Percentiles rank a stretch among this genome's conserved stretches.
phyloP scores from a whole-genome alignment of 2,329 filamentous ascomycete species.

The Samsoniella hepiali region DNA sequence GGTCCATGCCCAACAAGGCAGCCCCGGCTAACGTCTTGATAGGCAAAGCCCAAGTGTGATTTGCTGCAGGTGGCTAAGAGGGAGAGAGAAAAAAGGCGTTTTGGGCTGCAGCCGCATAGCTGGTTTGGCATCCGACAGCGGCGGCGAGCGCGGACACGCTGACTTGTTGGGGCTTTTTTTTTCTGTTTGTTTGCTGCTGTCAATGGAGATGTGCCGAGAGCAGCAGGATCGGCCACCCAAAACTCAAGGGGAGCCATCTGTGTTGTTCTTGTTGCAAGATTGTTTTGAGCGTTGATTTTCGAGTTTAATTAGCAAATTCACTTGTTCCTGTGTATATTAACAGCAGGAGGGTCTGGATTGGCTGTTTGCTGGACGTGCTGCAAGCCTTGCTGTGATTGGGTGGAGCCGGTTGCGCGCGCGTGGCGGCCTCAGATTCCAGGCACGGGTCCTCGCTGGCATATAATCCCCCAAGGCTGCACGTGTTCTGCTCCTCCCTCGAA shows the following conservation, averaged over 20 bases:
- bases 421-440: neutral
- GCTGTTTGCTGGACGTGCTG: slow-evolving; percentile 5
- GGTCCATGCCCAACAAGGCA: neutral
- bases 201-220: neutral
- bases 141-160: neutral
- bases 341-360: neutral
- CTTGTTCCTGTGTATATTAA: neutral
- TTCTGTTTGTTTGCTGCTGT: neutral
- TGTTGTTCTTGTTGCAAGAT: neutral
- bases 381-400: neutral
- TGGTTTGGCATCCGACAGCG: slow-evolving; percentile 3
- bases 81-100: neutral
- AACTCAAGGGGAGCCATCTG: too few species aligned
- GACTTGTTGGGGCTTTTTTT: neutral
- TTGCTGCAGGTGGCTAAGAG: slow-evolving; percentile 1
- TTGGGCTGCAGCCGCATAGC: neutral
- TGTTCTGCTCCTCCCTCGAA: slow-evolving; percentile 36
- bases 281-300: neutral
- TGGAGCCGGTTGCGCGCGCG: neutral
- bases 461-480: slow-evolving; percentile 40
- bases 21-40: neutral
- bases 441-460: slow-evolving; percentile 26
- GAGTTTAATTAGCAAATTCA: neutral
- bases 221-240: neutral
- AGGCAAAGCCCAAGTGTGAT: neutral